Conservation (phyloP, 1,284 basidiomycete genomes). For the Microbotryum lychnidis-dioicae region DNA sequence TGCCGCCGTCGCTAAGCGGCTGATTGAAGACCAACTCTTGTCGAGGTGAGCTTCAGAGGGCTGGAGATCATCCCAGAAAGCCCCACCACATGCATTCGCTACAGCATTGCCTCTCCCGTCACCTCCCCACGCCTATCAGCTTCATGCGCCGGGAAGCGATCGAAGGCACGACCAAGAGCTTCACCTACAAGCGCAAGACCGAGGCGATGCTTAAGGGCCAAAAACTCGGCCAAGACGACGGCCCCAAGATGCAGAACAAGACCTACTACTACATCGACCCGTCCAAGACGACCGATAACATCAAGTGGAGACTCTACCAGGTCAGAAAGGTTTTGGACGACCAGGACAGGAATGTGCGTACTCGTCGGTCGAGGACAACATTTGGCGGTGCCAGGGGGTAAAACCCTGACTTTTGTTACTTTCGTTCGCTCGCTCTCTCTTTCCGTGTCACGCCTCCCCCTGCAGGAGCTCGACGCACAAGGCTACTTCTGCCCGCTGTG, state of each 20-base stretch:
- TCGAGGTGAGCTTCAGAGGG: not conserved
- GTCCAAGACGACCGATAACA: slow-evolving; percentile 88
- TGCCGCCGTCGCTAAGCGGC: slow-evolving; percentile 77
- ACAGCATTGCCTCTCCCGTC: too few relatives aligned
- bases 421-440: not conserved
- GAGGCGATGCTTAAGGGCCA: not conserved
- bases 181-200: not conserved
- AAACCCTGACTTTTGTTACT: not conserved
- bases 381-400: not conserved
- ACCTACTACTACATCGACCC: slow-evolving; percentile 97
- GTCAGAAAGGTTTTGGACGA: slow-evolving; percentile 86
- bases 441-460: not conserved
- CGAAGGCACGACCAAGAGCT: not conserved
- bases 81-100: too few relatives aligned
- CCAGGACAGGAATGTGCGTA: slow-evolving; percentile 63
- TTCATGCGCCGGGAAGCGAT: not conserved
- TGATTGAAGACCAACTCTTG: slow-evolving; percentile 75
- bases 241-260: slow-evolving; percentile 65
- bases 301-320: slow-evolving; percentile 94
- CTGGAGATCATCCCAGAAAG: too few relatives aligned
- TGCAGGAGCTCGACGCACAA: slow-evolving; percentile 83
- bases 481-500: slow-evolving; percentile 93
- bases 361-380: not conserved
- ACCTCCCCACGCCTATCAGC: too few relatives aligned
- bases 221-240: slow-evolving; percentile 57